Conservation (phyloP, 2,329 filamentous ascomycete genomes). For the Botryosphaeria dothidea region DNA sequence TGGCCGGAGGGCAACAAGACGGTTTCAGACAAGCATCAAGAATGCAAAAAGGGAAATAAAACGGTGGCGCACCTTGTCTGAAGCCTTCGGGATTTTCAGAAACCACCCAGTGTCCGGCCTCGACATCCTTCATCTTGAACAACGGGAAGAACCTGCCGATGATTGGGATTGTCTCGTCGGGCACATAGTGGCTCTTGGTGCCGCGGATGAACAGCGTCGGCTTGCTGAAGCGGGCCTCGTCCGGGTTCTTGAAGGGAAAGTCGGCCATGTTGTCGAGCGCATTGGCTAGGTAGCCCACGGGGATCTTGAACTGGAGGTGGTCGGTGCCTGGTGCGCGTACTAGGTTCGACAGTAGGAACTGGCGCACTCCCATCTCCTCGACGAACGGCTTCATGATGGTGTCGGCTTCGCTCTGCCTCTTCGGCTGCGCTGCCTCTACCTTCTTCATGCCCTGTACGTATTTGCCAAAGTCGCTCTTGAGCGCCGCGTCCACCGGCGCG, state of each 20-base stretch:
- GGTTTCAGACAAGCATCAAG: slow-evolving; percentile 31
- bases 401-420: slow-evolving; percentile 76
- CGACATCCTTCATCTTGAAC: slow-evolving; percentile 72
- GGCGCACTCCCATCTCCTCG: slow-evolving; percentile 72
- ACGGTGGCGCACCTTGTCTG: slow-evolving; percentile 16
- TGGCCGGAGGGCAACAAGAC: background rate
- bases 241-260: slow-evolving; percentile 80
- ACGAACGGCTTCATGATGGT: slow-evolving; percentile 63
- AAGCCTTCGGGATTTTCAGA: slow-evolving; percentile 85
- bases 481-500: slow-evolving; percentile 77
- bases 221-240: slow-evolving; percentile 68
- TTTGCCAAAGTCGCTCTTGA: slow-evolving; percentile 72
- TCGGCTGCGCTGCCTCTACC: slow-evolving; percentile 69
- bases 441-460: slow-evolving; percentile 85
- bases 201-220: slow-evolving; percentile 80
- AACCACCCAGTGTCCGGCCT: slow-evolving; percentile 84
- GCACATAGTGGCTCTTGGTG: slow-evolving; percentile 74
- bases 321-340: slow-evolving; percentile 55
- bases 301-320: slow-evolving; percentile 74
- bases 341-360: slow-evolving; percentile 90
- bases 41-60: slow-evolving; percentile 18
- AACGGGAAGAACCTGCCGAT: slow-evolving; percentile 81
- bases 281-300: slow-evolving; percentile 68
- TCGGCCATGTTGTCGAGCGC: slow-evolving; percentile 77
- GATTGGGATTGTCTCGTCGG: slow-evolving; percentile 76